Base-by-base conservation (phyloP, 106 monocot genomes). In the Apostasia ramifera region DNA sequence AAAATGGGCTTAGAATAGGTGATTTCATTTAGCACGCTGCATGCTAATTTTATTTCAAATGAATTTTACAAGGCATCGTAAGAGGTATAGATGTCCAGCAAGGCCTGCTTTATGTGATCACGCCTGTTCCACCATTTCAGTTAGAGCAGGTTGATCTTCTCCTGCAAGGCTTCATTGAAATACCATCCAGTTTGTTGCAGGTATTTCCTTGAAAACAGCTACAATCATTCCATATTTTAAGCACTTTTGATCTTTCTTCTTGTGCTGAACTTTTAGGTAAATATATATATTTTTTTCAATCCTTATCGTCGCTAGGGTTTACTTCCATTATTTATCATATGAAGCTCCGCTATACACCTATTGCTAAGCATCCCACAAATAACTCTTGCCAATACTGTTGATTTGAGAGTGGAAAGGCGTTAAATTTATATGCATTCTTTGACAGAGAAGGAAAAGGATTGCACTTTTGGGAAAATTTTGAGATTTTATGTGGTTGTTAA, bases 81-180 rank as follows among this genome's bases (percentile, higher is more conserved):
- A 83, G 95, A 81, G 88, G 84, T 11, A 63, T 91, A 50, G 91
- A 95, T 74, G 53, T 75, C 15, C 72, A 63, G 26, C 84, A 75
- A 61, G 84, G 76, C 55, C 48, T 86, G 13, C 60, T 91, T 10
- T 95, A 91, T 73, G 66, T 95, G 51, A 82, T 95, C 15, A 95
- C 95, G 39, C 95, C 95, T 68, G 80, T 95, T 68, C 73, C 82
- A 60, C 38, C 52, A 49, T 11, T 43, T 37, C 71, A 40, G 59
- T 67, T 95, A 41, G 77, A 89, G 76, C 82, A 80, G 44, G 95
- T 95, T 49, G 91, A 95, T 82, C 78, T 86, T 59, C 82, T 95
- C 76, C 68, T 89, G n/a, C 95, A 95, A 71, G 95, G 95, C 11
- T 85, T 86, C 47, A 80, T 95, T 60, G 80, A 89, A 78, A 89